Conservation (phyloP, 176 grass and related monocot genomes). For the Carex scoparia region DNA sequence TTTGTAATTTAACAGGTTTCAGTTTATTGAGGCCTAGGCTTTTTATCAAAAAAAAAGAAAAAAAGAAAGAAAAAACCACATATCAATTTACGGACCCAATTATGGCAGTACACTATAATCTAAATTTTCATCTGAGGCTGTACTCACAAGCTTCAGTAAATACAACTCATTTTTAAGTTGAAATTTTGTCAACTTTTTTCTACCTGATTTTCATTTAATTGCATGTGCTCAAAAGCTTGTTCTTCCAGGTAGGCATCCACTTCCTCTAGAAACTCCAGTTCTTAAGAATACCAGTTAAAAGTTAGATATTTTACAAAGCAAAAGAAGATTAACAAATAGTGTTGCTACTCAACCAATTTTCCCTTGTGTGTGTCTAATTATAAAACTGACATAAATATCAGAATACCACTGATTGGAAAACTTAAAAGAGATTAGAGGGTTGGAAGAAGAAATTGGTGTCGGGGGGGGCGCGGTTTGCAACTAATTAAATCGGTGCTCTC, state of each 20-base stretch:
- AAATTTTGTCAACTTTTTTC: not conserved
- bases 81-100: not conserved
- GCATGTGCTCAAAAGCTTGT: slow-evolving; percentile 76
- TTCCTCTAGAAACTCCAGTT: slow-evolving; percentile 79
- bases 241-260: slow-evolving; percentile 89
- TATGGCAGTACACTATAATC: not conserved
- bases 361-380: not conserved
- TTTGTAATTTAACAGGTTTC: no score
- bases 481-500: no score
- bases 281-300: slow-evolving; percentile 37
- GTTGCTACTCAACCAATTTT: not conserved
- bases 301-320: not conserved
- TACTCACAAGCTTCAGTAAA: not conserved
- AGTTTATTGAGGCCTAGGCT: no score
- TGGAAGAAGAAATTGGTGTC: no score
- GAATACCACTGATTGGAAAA: not conserved
- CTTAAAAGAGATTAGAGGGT: no score
- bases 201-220: slow-evolving; percentile 75
- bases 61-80: no score
- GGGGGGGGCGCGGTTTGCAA: no score
- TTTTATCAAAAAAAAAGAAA: no score
- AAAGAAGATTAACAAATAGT: slow-evolving; percentile 4
- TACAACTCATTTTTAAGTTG: not conserved
- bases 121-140: not conserved
- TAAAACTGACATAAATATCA: not conserved